A percentile compares a stretch with the other conserved stretches of the same genome.
These are phyloP conservation scores for Colletotrichum sp. DNA, from an alignment of 2,329 filamentous ascomycete species.

Conservation along the genomic window DNA sequence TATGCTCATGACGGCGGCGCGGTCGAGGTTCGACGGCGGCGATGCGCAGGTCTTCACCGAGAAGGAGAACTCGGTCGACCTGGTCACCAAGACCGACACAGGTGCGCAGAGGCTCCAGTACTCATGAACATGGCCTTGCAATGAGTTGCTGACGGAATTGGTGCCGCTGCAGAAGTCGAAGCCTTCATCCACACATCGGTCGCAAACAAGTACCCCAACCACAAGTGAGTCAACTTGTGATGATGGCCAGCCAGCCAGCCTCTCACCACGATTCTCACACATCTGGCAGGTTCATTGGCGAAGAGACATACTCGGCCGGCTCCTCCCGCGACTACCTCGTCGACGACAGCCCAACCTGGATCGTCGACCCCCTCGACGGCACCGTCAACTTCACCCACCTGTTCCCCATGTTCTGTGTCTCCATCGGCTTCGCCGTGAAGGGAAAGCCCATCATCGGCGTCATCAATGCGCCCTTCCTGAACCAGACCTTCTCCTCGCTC, in stretches of 20 bases:
- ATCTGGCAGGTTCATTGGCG: constrained; percentile 69
- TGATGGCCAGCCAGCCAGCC: background rate
- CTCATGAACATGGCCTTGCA: background rate
- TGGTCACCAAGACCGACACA: constrained; percentile 79
- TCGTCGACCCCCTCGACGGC: constrained; percentile 78
- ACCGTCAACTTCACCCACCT: constrained; percentile 84
- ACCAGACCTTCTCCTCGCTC: constrained; percentile 73
- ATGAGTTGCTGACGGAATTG: background rate
- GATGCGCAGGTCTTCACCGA: constrained; percentile 53
- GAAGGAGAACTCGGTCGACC: constrained; percentile 78
- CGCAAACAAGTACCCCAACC: constrained; percentile 63
- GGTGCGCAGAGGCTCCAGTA: constrained; percentile 45
- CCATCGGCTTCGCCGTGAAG: constrained; percentile 70
- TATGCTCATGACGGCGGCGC: constrained; percentile 69
- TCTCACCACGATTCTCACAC: background rate
- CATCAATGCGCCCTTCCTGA: constrained; percentile 73
- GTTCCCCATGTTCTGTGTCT: constrained; percentile 83
- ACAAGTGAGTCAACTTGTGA: constrained; percentile 56
- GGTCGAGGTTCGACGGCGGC: constrained; percentile 52
- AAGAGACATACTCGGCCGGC: constrained; percentile 76
- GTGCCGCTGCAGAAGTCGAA: constrained; percentile 64
- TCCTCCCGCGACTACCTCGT: constrained; percentile 73
- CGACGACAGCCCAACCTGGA: constrained; percentile 69
- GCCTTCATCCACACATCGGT: constrained; percentile 70
- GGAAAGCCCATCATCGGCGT: constrained; percentile 70